These are phyloP conservation scores for Cyberlindnera suaveolens DNA, from an alignment of 805 yeast species.

Conservation along the genomic window DNA sequence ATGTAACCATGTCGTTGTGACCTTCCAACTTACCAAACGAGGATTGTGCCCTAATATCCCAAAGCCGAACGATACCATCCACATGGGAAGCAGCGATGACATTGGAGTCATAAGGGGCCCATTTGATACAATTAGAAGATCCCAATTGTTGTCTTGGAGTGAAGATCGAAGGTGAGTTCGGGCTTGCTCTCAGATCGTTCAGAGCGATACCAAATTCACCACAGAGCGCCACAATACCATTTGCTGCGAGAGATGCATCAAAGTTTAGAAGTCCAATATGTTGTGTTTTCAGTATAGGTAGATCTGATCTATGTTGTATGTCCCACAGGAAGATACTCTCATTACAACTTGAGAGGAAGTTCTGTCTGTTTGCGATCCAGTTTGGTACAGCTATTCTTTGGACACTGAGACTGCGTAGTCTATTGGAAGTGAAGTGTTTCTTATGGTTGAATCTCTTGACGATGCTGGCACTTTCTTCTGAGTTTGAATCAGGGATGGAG, in stretches of 20 bases:
- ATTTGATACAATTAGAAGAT: slow-evolving; percentile 41
- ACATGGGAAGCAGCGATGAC: slow-evolving; percentile 59
- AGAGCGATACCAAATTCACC: slow-evolving; percentile 72
- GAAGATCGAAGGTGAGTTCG: slow-evolving; percentile 30
- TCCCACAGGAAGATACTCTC: slow-evolving; percentile 79
- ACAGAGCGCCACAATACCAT: slow-evolving; percentile 54
- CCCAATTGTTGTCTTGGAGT: slow-evolving; percentile 33
- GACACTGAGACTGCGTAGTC: slow-evolving; percentile 11
- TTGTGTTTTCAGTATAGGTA: slow-evolving; percentile 50
- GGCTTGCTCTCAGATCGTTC: slow-evolving; percentile 53
- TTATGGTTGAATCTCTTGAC: slow-evolving; percentile 74
- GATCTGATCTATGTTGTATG: slow-evolving; percentile 45
- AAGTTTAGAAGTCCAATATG: slow-evolving; percentile 45
- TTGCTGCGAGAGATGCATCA: slow-evolving; percentile 40
- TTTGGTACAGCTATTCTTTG: slow-evolving; percentile 13
- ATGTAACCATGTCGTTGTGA: slow-evolving; percentile 47
- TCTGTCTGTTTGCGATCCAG: slow-evolving; percentile 22
- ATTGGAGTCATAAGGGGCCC: slow-evolving; percentile 59
- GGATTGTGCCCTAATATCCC: slow-evolving; percentile 66
- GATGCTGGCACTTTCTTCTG: slow-evolving; percentile 59
- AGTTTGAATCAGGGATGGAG: slow-evolving; percentile 50
- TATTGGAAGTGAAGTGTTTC: slow-evolving; percentile 43
- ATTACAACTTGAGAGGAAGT: slow-evolving; percentile 54
- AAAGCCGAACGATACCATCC: slow-evolving; percentile 51
- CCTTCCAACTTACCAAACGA: slow-evolving; percentile 50